These are phyloP conservation scores for Prunus davidiana DNA, from an alignment of 306 rosid species.

Conservation along the genomic window DNA sequence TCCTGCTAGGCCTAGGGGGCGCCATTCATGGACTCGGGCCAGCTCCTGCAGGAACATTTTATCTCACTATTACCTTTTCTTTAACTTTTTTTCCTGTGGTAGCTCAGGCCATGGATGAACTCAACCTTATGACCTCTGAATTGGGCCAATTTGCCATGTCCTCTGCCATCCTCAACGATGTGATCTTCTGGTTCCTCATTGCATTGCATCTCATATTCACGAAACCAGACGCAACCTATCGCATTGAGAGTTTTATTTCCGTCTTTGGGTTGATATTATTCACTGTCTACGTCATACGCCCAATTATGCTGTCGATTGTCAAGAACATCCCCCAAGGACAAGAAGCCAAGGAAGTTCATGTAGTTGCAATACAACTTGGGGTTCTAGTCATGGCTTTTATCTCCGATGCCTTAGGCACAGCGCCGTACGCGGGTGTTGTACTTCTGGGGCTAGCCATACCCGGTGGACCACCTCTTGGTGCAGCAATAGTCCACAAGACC, in stretches of 20 bases:
- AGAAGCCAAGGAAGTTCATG: slow-evolving; percentile 44
- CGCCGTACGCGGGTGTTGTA: slow-evolving; percentile 35
- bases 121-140: slow-evolving; percentile 57
- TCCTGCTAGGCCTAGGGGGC: background rate
- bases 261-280: background rate
- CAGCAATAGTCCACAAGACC: slow-evolving; percentile 50
- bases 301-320: slow-evolving; percentile 38
- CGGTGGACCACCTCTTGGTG: slow-evolving; percentile 64
- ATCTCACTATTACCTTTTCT: background rate
- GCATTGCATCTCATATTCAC: background rate
- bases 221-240: background rate
- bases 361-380: slow-evolving; percentile 29
- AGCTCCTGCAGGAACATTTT: background rate
- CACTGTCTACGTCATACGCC: slow-evolving; percentile 1
- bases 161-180: slow-evolving; percentile 45
- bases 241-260: background rate
- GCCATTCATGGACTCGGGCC: background rate
- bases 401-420: slow-evolving; percentile 47
- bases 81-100: slow-evolving; percentile 7
- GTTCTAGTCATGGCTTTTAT: slow-evolving; percentile 38
- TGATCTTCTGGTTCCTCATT: slow-evolving; percentile 19
- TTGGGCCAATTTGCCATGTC: slow-evolving; percentile 61
- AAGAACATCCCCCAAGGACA: slow-evolving; percentile 56
- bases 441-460: slow-evolving; percentile 64
- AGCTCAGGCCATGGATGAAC: slow-evolving; percentile 46